Evolutionary conservation across 1,284 basidiomycete genomes (phyloP).

Genomic region (Ganoderma lingzhi): DNA sequence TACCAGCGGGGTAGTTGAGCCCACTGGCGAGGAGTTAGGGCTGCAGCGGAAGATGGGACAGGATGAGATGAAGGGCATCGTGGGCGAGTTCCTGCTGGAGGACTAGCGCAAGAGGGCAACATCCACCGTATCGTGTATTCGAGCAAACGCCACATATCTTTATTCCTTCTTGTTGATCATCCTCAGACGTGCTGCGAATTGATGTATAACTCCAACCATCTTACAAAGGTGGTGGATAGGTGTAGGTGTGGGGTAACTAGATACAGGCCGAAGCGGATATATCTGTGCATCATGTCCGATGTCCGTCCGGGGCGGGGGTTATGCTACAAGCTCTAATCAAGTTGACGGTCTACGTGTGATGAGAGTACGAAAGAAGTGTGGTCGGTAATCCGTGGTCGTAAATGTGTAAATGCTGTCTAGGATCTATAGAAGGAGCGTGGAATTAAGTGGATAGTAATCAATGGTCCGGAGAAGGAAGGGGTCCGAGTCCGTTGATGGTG

Average conservation of each 20-base stretch:
- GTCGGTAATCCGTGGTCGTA: neutral
- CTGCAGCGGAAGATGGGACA: constrained; percentile 19
- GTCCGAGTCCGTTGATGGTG: neutral
- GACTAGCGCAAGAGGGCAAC: neutral
- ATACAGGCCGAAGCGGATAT: constrained; percentile 18
- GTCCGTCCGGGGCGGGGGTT: constrained; percentile 7
- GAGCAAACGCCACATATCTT: neutral
- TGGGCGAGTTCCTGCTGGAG: constrained; percentile 26
- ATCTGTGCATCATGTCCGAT: neutral
- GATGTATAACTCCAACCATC: constrained; percentile 1
- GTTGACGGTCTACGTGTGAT: constrained; percentile 22
- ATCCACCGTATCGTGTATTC: neutral
- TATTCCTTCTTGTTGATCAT: neutral
- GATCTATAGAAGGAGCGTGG: constrained; percentile 18
- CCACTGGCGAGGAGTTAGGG: constrained; percentile 16
- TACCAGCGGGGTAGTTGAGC: neutral
- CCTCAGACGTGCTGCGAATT: neutral
- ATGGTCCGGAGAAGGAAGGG: neutral
- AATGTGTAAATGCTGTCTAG: neutral
- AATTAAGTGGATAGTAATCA: constrained; percentile 1
- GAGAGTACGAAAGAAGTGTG: neutral
- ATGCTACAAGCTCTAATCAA: constrained; percentile 23
- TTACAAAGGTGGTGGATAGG: constrained; percentile 10
- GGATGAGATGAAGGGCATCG: constrained; percentile 32
- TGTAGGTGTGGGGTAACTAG: constrained; percentile 12